phyloP scores from a whole-genome alignment of 2,329 filamentous ascomycete species.

The Fusarium poae region DNA sequence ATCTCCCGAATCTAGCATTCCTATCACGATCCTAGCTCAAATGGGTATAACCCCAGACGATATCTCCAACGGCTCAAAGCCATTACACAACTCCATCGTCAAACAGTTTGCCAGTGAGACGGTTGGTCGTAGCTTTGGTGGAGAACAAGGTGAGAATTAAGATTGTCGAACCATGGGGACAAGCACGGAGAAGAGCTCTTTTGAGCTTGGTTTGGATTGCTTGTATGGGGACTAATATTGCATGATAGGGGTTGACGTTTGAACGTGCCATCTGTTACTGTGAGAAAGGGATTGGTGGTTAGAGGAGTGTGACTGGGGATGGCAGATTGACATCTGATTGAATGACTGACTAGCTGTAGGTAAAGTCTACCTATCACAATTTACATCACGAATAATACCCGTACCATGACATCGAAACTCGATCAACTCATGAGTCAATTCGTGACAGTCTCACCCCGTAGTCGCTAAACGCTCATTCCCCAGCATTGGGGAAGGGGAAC shows the following conservation, averaged over 20 bases:
- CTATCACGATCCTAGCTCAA: constrained; percentile 24
- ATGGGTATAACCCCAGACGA: neutral
- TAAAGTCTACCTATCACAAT: neutral
- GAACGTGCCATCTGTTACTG: constrained; percentile 9
- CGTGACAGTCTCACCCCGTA: constrained; percentile 14
- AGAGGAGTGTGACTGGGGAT: neutral
- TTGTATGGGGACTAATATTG: constrained; percentile 5
- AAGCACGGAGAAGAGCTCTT: constrained; percentile 22
- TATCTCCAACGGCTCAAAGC: neutral
- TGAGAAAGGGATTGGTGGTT: neutral
- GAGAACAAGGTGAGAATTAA: constrained; percentile 28
- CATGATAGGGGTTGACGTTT: neutral
- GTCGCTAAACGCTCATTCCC: constrained; percentile 5
- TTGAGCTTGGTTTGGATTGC: neutral
- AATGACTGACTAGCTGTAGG: neutral
- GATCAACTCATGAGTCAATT: constrained; percentile 15
- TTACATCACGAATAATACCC: neutral
- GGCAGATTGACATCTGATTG: constrained; percentile 10
- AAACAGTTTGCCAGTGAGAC: constrained; percentile 37
- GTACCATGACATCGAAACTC: neutral
- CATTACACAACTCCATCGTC: constrained; percentile 35
- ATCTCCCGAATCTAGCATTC: constrained; percentile 35
- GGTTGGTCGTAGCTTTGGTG: constrained; percentile 4
- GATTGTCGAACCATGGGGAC: constrained; percentile 41
- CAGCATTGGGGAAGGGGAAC: neutral